These are phyloP conservation scores for Coniochaeta sp. DNA, from an alignment of 2,329 filamentous ascomycete genomes.

Conservation along the genomic window DNA sequence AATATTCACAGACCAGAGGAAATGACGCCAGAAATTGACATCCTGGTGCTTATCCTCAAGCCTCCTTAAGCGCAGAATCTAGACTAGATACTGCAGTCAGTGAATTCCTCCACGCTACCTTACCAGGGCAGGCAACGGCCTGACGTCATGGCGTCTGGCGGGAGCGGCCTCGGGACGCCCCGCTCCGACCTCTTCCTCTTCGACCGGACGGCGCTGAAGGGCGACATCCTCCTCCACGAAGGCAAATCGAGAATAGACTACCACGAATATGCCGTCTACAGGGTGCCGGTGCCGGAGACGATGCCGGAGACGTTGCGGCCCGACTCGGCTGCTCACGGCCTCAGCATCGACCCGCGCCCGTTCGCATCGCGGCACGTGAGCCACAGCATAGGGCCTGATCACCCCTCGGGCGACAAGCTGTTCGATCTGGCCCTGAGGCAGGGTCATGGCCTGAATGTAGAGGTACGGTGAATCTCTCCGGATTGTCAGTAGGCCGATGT, in stretches of 20 bases:
- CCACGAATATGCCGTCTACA: constrained; percentile 30
- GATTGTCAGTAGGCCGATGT: neutral
- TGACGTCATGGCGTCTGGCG: neutral
- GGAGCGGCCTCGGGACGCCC: constrained; percentile 2
- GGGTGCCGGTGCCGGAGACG: constrained; percentile 13
- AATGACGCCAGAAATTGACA: neutral
- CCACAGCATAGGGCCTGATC: constrained; percentile 25
- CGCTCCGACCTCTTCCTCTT: constrained; percentile 28
- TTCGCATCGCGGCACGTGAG: constrained; percentile 16
- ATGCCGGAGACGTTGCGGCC: constrained; percentile 7
- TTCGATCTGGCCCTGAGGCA: constrained; percentile 25
- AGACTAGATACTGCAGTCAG: neutral
- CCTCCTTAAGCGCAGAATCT: neutral
- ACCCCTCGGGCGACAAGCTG: constrained; percentile 20
- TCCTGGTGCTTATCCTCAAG: neutral
- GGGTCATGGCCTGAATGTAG: constrained; percentile 19
- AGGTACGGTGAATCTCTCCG: constrained; percentile 8
- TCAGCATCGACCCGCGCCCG: constrained; percentile 8
- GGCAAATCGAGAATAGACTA: constrained; percentile 24
- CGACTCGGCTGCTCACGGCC: constrained; percentile 4
- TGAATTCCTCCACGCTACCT: neutral
- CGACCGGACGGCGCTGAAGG: constrained; percentile 23
- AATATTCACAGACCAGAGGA: neutral
- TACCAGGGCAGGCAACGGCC: neutral
- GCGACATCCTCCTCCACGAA: constrained; percentile 24